Evolutionary conservation across 768 basidiomycete genomes (phyloP).

Genomic region (Russula sp.): DNA sequence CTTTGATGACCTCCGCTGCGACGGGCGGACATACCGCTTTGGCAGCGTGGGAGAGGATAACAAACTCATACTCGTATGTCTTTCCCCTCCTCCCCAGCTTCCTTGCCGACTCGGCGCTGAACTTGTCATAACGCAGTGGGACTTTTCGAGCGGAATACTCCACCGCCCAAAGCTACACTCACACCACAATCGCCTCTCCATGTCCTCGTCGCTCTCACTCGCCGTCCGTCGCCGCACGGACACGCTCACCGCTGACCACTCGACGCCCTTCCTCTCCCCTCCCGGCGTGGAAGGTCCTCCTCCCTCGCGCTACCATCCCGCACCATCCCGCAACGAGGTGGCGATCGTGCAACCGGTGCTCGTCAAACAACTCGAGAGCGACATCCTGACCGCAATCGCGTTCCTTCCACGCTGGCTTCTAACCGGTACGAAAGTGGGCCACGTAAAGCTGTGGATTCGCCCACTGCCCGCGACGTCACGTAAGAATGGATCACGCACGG

Average conservation of each 20-base stretch:
- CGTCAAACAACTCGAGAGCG: conserved; percentile 76
- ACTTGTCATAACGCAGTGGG: conserved; percentile 56
- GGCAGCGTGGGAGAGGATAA: conserved; percentile 97
- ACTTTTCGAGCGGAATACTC: conserved; percentile 85
- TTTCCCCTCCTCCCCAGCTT: neutral
- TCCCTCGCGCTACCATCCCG: conserved; percentile 66
- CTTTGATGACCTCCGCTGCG: conserved; percentile 85
- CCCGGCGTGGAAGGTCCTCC: conserved; percentile 36
- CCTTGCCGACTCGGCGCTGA: neutral
- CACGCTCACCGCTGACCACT: conserved; percentile 36
- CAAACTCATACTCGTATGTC: conserved; percentile 75
- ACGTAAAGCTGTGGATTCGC: conserved; percentile 79
- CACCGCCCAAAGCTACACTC: conserved; percentile 75
- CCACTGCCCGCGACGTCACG: conserved; percentile 40
- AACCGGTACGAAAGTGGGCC: conserved; percentile 69
- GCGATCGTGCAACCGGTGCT: conserved; percentile 87
- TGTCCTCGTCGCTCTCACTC: conserved; percentile 73
- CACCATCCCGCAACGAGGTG: conserved; percentile 86
- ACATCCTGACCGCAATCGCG: conserved; percentile 63
- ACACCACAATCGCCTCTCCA: conserved; percentile 68
- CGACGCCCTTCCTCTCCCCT: conserved; percentile 48
- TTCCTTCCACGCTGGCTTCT: conserved; percentile 76
- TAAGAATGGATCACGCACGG: conserved; percentile 14
- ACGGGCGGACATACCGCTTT: conserved; percentile 88
- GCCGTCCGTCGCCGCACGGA: conserved; percentile 47